Conservation (phyloP, 2,329 filamentous ascomycete species). For the Epichloe hybrida region DNA sequence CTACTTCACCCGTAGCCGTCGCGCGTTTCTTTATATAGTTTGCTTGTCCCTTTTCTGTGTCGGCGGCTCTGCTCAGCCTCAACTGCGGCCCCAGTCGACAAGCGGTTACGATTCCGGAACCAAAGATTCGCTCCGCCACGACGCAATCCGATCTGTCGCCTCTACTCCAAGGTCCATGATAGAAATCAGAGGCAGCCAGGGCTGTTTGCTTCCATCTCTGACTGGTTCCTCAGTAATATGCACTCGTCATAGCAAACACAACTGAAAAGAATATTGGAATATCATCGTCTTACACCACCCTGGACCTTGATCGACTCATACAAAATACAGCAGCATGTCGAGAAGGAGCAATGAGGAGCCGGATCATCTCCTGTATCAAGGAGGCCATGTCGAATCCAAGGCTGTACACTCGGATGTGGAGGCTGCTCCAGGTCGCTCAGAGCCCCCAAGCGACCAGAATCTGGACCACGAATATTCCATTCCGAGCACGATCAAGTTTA, state of each 20-base stretch:
- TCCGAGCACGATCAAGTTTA: constrained; percentile 31
- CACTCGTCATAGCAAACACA: not conserved
- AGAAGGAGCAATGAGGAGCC: constrained; percentile 19
- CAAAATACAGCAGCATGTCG: constrained; percentile 16
- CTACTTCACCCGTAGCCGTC: constrained; percentile 2
- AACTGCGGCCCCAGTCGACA: not conserved
- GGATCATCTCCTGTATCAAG: constrained; percentile 17
- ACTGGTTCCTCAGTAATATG: not conserved
- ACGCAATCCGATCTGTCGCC: not conserved
- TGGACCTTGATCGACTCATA: not conserved
- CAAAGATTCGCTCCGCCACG: constrained; percentile 1
- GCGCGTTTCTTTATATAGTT: constrained; percentile 1
- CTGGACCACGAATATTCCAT: constrained; percentile 32
- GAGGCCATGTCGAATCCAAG: constrained; percentile 19
- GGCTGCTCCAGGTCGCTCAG: constrained; percentile 14
- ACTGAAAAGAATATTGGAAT: not conserved
- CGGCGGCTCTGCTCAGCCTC: not conserved
- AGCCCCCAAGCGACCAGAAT: constrained; percentile 19
- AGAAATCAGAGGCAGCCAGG: not conserved
- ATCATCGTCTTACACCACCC: not conserved
- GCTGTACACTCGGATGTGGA: constrained; percentile 19
- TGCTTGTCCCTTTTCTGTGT: not conserved
- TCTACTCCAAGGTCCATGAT: not conserved
- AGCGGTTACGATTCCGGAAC: not conserved
- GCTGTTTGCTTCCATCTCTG: not conserved